Conservation (phyloP, 148 eudicot genomes). For the Pharnaceum exiguum region DNA sequence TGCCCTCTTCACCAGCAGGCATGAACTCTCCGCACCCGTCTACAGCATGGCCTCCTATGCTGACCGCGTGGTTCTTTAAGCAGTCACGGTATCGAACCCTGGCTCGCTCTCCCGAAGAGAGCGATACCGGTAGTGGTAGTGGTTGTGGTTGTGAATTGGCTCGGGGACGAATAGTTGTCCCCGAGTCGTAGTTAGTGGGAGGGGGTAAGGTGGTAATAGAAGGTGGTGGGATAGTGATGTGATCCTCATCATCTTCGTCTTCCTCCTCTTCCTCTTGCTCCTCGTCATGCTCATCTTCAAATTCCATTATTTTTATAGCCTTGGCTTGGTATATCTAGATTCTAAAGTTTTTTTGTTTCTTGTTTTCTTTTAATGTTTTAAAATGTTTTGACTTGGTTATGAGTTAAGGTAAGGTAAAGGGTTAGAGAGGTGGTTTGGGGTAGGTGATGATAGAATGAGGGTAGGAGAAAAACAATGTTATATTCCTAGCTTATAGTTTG, state of each 20-base stretch:
- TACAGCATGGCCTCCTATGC: constrained; percentile 56
- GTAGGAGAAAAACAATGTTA: constrained; percentile 4
- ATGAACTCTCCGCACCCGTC: constrained; percentile 78
- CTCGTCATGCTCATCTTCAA: constrained; percentile 53
- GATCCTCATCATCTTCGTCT: constrained; percentile 37
- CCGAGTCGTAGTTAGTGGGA: constrained; percentile 27
- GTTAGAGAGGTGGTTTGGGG: constrained; percentile 15
- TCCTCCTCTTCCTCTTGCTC: constrained; percentile 44
- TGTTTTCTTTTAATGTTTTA: not conserved
- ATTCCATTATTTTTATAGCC: constrained; percentile 33
- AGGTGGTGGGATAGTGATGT: constrained; percentile 23
- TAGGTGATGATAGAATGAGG: constrained; percentile 21
- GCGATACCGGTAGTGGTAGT: too few relatives aligned
- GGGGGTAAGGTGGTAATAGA: not conserved
- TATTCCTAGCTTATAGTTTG: too few relatives aligned
- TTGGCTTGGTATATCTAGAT: not conserved
- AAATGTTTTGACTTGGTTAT: not conserved
- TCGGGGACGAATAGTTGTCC: constrained; percentile 7
- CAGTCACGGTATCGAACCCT: constrained; percentile 51
- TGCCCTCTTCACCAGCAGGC: constrained; percentile 56
- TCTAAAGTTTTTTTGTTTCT: not conserved
- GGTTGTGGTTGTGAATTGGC: too few relatives aligned
- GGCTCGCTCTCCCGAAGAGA: constrained; percentile 20
- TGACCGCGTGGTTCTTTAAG: constrained; percentile 56
- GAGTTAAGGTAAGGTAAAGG: not conserved